Conservation (phyloP, 805 yeast species). For the Starmerella riodocensis region DNA sequence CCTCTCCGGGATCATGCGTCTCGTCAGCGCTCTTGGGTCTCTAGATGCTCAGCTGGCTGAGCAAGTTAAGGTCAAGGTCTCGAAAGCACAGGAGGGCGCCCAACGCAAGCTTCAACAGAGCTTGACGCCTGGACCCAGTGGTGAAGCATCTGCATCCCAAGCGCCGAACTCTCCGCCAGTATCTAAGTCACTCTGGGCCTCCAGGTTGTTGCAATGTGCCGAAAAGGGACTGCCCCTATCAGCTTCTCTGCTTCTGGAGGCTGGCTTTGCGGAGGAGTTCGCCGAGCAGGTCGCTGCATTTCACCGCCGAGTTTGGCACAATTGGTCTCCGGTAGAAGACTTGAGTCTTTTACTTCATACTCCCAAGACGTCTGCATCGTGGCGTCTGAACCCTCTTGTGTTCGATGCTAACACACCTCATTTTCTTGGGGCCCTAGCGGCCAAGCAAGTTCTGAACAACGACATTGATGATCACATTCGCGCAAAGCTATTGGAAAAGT, state of each 20-base stretch:
- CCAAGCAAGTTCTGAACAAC: constrained; percentile 51
- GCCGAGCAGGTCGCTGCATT: constrained; percentile 55
- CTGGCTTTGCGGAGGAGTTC: constrained; percentile 41
- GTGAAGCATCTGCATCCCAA: not conserved
- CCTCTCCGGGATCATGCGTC: constrained; percentile 42
- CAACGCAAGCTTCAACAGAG: constrained; percentile 1
- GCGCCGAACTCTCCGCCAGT: no score
- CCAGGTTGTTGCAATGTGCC: not conserved
- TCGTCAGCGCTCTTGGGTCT: constrained; percentile 37
- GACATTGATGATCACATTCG: constrained; percentile 30
- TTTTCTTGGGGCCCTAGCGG: constrained; percentile 57
- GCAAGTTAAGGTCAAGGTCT: constrained; percentile 39
- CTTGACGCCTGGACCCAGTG: not conserved
- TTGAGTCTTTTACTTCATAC: constrained; percentile 56
- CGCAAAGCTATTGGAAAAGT: constrained; percentile 56
- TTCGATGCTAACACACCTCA: constrained; percentile 64
- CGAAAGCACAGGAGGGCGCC: constrained; percentile 9
- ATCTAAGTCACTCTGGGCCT: constrained; percentile 1
- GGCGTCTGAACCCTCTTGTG: constrained; percentile 46
- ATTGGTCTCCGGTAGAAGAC: constrained; percentile 74
- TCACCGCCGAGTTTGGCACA: constrained; percentile 47
- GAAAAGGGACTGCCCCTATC: constrained; percentile 20
- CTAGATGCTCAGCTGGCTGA: constrained; percentile 41
- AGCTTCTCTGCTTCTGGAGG: constrained; percentile 41
- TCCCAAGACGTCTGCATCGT: constrained; percentile 25